Evolutionary conservation across 2,329 filamentous ascomycete genomes (phyloP), one percentile per base, ranked within the genome.

Genomic region (Emmonsiellopsis sp.): DNA sequence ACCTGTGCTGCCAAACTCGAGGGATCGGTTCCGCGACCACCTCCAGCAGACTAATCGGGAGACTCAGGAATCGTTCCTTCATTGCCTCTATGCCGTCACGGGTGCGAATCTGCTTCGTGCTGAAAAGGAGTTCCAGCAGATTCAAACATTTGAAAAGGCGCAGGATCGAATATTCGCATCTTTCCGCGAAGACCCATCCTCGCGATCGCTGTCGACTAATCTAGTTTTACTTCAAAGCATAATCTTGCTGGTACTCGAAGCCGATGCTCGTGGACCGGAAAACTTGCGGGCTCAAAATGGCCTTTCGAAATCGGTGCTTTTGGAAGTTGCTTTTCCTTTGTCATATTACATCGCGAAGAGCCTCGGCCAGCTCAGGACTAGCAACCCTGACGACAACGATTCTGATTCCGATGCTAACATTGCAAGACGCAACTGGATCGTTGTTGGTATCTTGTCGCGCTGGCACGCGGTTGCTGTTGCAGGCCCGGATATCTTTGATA

Each of bases 381-480:
- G 55, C 49, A 68, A 70, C 46, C 62, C 64, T 10, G 51, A 62
- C 6, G 62, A 58, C 43, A 61, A 64, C 10, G 70, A 72, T 48
- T 50, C 65, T 15, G 71, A 73, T 55, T 73, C 70, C 5, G 69
- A 73, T 54, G 64, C 64, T 30, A 71, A 72, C 40, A 59, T 74
- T 35, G 66, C 65, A 20, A 63, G 71, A 26, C 69, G 70, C 20
- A 67, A 63, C 52, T 74, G 70, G 68, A 68, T 71, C 4, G 67
- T 68, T 2, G 57, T 72, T 51, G 63, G 64, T 37, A 69, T 73
- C 37, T 54, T 73, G 42, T 63, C 65, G 6, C 70, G 71, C 40
- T 73, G 70, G 70, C 70, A 73, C 56, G 64, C 68, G 16, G 64
- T 73, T 34, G 71, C 70, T 58, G 67, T 71, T 11, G 70, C 69